Evolutionary conservation across 2,329 filamentous ascomycete species (phyloP), one percentile per base, ranked within the genome.

Genomic region (Zymoseptoria crescenta): DNA sequence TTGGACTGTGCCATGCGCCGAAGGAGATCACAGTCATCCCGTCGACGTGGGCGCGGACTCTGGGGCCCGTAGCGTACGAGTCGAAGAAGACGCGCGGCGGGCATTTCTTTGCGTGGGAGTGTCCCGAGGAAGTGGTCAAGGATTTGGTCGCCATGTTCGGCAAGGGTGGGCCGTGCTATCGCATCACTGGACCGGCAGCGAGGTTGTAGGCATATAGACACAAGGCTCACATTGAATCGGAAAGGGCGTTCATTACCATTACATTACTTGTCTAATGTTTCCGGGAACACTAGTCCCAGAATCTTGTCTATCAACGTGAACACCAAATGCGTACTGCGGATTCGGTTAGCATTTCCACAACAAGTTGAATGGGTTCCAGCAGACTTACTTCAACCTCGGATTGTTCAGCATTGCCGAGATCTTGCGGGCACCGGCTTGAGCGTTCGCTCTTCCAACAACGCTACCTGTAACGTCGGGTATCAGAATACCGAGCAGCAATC

Each of bases 391-490:
- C 66, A 99, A 78, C 64, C 91, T 82, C 59, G 85, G 82, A 75
- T 97, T 99, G 74, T 99, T 99, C 66, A 97, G 79, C 52, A 89
- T 91, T 8, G 91, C 92, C 77, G 95, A 90, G 53, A 97, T 84
- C 68, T 92, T 88, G 66, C 93, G 83, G 63, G 91, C 92, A 7
- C 94, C 94, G 58, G 87, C 88, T 72, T 95, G 89, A 16, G 95
- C 94, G 76, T 99, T 99, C 50, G 87, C 83, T 68, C 91, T 83
- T 4, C 94, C 94, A 16, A 99, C 95, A 6, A 99, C 95, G 74
- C 89, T 96, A 7, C 88, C 91, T 8, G 90, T 93, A 58, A 99
- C 72, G 73, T 99, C 94, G 2, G 94, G 94, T 20, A 99, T 81
- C 54, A 99, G 81, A 8, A 91, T 96, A 8, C 88, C 90, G 54